Conservation (phyloP, 345 rosid species). For the Boechera divaricarpa region DNA sequence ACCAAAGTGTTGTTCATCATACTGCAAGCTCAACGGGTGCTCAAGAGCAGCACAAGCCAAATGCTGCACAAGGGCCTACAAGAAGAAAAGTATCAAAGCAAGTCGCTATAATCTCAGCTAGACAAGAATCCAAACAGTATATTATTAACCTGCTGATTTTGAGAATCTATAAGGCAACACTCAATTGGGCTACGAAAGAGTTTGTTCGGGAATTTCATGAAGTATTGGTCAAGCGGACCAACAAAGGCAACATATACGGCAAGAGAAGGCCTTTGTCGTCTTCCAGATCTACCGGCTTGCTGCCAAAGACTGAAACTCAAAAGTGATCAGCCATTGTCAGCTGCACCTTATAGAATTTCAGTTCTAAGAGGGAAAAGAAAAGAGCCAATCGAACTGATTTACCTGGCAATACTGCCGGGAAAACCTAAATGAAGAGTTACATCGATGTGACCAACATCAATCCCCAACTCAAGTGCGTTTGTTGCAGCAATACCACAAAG, state of each 20-base stretch:
- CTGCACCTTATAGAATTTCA: constrained; percentile 8
- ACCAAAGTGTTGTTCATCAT: constrained; percentile 83
- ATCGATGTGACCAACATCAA: constrained; percentile 96
- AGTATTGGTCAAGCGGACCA: constrained; percentile 90
- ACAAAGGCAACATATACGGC: constrained; percentile 88
- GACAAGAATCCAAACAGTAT: constrained; percentile 28
- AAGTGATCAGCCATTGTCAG: constrained; percentile 23
- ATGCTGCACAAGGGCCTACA: constrained; percentile 93
- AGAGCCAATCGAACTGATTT: constrained; percentile 34
- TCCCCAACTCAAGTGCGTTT: constrained; percentile 96
- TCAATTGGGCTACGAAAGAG: constrained; percentile 83
- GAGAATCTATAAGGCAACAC: constrained; percentile 86
- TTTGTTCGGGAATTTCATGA: constrained; percentile 83
- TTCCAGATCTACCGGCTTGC: constrained; percentile 97
- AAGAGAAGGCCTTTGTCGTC: constrained; percentile 86
- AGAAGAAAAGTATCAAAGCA: constrained; percentile 32
- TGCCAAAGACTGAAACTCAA: constrained; percentile 80
- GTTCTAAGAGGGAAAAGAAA: constrained; percentile 12
- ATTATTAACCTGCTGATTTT: constrained; percentile 71
- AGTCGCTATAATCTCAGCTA: constrained; percentile 23
- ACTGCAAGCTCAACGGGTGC: constrained; percentile 71
- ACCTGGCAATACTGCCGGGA: constrained; percentile 98
- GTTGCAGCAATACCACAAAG: constrained; percentile 94
- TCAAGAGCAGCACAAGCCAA: constrained; percentile 86
- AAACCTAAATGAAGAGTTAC: constrained; percentile 95